Percentiles rank a stretch among this genome's conserved stretches.
phyloP scores from a whole-genome alignment of 305 asterid genomes.

The Plantago coronopus region DNA sequence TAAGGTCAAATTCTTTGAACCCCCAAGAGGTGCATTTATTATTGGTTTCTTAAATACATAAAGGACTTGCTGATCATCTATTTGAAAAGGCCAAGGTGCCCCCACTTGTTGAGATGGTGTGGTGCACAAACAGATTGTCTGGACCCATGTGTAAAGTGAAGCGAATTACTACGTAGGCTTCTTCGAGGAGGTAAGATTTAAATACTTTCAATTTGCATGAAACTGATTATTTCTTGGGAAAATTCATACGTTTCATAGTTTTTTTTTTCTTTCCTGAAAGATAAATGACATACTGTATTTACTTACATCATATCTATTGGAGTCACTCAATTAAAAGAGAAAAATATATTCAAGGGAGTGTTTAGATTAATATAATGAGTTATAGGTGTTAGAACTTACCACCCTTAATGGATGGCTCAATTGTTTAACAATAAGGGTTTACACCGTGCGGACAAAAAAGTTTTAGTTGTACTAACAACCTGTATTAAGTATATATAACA shows the following conservation, averaged over 20 bases:
- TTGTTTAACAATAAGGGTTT: too few species aligned
- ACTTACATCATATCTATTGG: too few species aligned
- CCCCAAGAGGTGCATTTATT: conserved; percentile 21
- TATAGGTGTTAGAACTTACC: too few species aligned
- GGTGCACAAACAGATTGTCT: conserved; percentile 39
- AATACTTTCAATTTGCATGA: not conserved
- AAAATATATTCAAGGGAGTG: too few species aligned
- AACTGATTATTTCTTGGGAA: not conserved
- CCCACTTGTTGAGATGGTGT: conserved; percentile 48
- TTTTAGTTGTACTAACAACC: too few species aligned
- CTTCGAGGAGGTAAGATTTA: not conserved
- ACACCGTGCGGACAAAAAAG: too few species aligned
- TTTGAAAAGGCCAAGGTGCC: conserved; percentile 32
- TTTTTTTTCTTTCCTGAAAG: too few species aligned
- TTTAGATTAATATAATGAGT: too few species aligned
- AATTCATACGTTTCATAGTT: not conserved
- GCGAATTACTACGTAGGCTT: not conserved
- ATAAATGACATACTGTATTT: too few species aligned
- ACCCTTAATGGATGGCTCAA: too few species aligned
- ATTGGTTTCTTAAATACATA: not conserved
- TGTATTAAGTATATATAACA: too few species aligned
- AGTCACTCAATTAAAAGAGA: too few species aligned
- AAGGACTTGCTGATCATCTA: conserved; percentile 1
- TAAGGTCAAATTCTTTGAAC: conserved; percentile 51
- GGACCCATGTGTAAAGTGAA: conserved; percentile 37